Evolutionary conservation across 208 protist genomes (phyloP).

Genomic region (Leishmania tarentolae): DNA sequence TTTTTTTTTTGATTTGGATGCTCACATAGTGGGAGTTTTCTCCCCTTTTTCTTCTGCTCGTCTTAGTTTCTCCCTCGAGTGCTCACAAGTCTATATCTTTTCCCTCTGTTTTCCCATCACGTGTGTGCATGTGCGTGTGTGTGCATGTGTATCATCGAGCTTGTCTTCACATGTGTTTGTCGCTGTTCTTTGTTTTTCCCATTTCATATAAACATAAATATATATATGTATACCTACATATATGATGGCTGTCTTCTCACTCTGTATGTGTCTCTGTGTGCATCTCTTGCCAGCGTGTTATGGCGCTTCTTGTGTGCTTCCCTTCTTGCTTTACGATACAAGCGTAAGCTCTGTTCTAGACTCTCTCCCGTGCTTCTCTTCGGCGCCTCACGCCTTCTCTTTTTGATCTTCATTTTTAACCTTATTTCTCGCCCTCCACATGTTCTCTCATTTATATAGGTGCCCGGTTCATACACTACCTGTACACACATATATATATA

Average conservation of each 20-base stretch:
- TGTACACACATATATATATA: background rate
- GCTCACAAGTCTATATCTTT: background rate
- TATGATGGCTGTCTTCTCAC: background rate
- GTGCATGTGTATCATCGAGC: background rate
- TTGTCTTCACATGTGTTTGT: background rate
- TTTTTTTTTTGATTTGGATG: constrained; percentile 9
- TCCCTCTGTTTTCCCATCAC: background rate
- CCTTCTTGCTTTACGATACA: background rate
- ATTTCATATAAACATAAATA: too few relatives aligned
- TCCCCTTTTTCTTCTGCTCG: background rate
- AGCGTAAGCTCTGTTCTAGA: background rate
- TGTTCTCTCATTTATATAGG: background rate
- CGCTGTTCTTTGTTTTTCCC: background rate
- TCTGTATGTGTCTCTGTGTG: background rate
- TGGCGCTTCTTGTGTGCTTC: background rate
- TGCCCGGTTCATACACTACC: background rate
- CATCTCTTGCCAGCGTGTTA: background rate
- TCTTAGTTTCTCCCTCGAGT: background rate
- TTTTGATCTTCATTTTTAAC: background rate
- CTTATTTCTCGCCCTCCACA: background rate
- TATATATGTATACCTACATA: background rate
- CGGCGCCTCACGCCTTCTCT: background rate
- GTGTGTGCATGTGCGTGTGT: background rate
- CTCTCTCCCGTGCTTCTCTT: background rate
- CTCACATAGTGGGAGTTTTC: background rate